Evolutionary conservation across 2,329 filamentous ascomycete species (phyloP), one percentile per base, ranked within the genome.

Genomic region (Penicillium sp.): DNA sequence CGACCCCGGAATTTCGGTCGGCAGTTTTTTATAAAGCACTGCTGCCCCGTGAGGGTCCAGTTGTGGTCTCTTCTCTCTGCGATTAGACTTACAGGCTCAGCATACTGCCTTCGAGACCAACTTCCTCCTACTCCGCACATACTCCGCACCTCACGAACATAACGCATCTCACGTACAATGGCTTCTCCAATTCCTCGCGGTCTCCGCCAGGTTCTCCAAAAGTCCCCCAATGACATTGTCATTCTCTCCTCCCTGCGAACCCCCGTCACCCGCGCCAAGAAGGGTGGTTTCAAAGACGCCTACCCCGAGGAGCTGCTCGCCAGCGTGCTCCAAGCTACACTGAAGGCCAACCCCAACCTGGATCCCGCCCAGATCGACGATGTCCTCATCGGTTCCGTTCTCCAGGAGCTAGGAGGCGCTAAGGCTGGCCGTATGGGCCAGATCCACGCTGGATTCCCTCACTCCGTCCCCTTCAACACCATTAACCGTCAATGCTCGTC

Each of bases 401-500:
- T 97, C 51, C 91, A 91, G 27, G 92, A 96, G 74, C 88, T 97
- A 13, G 92, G 92, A 61, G 92, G 92, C 54, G 87, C 85, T 64
- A 97, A 97, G 79, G 92, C 92, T 0, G 91, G 89, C 1, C 89
- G 92, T 61, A 96, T 95, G 90, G 91, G 91, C 43, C 84, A 93
- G 65, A 89, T 92, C 75, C 90, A 96, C 76, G 87, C 88, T 54
- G 91, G 91, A 32, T 90, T 87, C 69, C 83, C 89, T 14, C 83
- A 83, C 61, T 82, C 82, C 1, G 92, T 90, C 1, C 83, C 86
- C 13, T 87, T 97, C 64, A 88, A 92, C 77, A 97, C 92, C 0
- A 85, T 94, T 63, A 97, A 97, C 78, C 84, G 93, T 38, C 92
- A 92, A 13, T 97, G 92, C 74, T 86, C 87, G 14, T 90, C 86